Evolutionary conservation across 495 filamentous ascomycete species (phyloP), one percentile per base, ranked within the genome.

Genomic region (Neurospora pannonica): DNA sequence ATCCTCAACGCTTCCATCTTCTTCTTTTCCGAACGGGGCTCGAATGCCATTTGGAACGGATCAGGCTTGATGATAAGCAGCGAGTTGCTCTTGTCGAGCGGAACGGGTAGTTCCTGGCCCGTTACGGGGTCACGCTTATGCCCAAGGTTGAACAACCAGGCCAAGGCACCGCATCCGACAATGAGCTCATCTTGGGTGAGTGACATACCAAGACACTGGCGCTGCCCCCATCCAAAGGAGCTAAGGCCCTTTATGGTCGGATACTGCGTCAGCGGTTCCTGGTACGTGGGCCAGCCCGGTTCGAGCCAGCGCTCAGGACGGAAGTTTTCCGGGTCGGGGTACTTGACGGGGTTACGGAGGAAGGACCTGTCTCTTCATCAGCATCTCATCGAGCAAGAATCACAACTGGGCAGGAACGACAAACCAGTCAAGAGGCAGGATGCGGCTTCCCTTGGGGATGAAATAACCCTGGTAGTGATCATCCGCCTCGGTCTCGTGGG

Each of bases 171-270:
- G 84, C 72, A 91, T 31, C 71, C 85, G 80, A 75, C 82, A 76
- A 85, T 76, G 9, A 85, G 75, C 74, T 85, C 83, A 70, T 85
- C 83, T 71, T 91, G 89, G 82, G 78, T 79, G 1, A 79, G 71
- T 1, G 72, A 79, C 31, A 87, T 86, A 3, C 89, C 90, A 0
- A 89, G 82, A 70, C 90, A 92, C 38, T 89, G 85, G 0, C 90
- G 84, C 15, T 90, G 87, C 0, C 90, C 90, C 77, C 86, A 89
- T 9, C 90, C 90, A 75, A 90, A 92, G 4, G 82, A 83, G 0
- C 83, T 78, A 79, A 85, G 77, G 42, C 82, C 82, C 70, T 81
- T 84, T 83, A 81, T 85, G 79, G 77, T 84, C 13, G 85, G 85
- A 72, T 76, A 86, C 70, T 77, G 72, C 34, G 80, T 83, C 7